Conservation (phyloP, 139 green algal species). For the Choricystis sp. region DNA sequence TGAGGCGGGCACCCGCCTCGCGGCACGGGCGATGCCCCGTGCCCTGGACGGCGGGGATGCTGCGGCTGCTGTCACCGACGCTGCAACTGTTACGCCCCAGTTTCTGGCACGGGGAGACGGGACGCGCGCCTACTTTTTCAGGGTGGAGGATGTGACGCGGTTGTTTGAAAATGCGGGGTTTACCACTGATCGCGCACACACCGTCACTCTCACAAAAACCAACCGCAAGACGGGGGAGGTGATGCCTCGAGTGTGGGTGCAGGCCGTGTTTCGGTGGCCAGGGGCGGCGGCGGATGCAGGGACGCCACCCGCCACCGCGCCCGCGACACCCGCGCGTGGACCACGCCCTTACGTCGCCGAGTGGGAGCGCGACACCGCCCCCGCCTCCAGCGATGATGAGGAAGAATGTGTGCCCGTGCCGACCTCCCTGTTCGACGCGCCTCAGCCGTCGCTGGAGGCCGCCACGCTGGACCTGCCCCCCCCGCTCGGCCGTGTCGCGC, state of each 20-base stretch:
- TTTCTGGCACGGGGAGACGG: constrained; percentile 69
- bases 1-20: constrained; percentile 36
- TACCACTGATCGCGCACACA: no score
- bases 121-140: constrained; percentile 68
- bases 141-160: constrained; percentile 31
- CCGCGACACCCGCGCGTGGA: not conserved
- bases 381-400: not conserved
- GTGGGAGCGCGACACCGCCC: no score
- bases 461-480: not conserved
- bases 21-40: constrained; percentile 15
- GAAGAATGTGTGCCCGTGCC: not conserved
- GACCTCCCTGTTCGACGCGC: not conserved
- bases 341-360: not conserved
- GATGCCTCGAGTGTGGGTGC: constrained; percentile 64
- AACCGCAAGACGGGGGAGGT: constrained; percentile 37
- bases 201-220: not conserved
- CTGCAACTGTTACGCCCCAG: no score
- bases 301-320: no score
- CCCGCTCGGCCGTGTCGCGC: not conserved
- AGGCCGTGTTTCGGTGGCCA: constrained; percentile 35
- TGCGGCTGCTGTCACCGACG: no score
- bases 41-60: no score
- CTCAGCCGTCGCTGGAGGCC: not conserved
- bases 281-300: no score
- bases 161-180: no score